phyloP scores from a whole-genome alignment of 139 green algal genomes.

The Chlorella sp. region DNA sequence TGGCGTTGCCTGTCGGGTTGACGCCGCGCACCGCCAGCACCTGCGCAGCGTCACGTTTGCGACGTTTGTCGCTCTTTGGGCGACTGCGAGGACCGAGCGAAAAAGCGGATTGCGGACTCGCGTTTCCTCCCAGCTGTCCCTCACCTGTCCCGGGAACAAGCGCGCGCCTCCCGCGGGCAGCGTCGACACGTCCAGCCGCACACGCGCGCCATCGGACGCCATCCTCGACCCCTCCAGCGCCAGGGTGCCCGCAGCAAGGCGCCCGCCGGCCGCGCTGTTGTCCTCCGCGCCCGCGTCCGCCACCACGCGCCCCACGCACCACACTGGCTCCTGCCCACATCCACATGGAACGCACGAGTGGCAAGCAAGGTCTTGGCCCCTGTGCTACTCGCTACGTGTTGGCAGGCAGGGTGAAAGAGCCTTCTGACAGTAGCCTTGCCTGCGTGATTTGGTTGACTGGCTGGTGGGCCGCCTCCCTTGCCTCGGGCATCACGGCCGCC shows the following conservation, averaged over 20 bases:
- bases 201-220: slow-evolving; percentile 50
- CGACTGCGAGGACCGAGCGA: too few relatives aligned
- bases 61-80: too few relatives aligned
- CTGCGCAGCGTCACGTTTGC: slow-evolving; percentile 32
- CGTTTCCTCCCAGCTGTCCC: not conserved
- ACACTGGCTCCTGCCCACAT: slow-evolving; percentile 38
- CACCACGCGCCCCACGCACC: slow-evolving; percentile 67
- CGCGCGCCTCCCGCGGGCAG: slow-evolving; percentile 34
- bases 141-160: slow-evolving; percentile 66
- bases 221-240: slow-evolving; percentile 68
- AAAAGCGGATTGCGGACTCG: too few relatives aligned
- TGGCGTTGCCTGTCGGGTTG: slow-evolving; percentile 67
- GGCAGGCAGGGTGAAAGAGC: not conserved
- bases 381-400: not conserved
- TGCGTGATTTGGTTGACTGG: not conserved
- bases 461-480: not conserved
- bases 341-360: not conserved
- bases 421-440: not conserved
- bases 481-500: not conserved
- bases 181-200: slow-evolving; percentile 58
- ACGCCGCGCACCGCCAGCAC: slow-evolving; percentile 58
- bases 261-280: slow-evolving; percentile 20
- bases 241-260: slow-evolving; percentile 59
- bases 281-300: slow-evolving; percentile 33
- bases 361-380: not conserved